Evolutionary conservation across 2,329 filamentous ascomycete genomes (phyloP), one percentile per base, ranked within the genome.

Genomic region (Paraphoma chrysanthemicola): DNA sequence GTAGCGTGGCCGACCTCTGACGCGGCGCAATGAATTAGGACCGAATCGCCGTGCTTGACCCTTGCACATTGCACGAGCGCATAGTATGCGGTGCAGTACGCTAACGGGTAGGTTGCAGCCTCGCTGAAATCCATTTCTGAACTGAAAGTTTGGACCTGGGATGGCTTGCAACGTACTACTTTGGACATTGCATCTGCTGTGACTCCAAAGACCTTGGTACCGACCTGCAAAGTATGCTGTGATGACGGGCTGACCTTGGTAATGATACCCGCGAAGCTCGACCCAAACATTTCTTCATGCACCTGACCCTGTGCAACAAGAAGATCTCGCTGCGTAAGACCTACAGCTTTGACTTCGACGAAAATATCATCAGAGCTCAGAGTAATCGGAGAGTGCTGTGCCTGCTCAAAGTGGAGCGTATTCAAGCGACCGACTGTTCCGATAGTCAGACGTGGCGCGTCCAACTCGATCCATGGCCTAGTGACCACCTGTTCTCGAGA

Each of bases 221-320:
- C 55, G 29, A 55, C 18, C 39, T 30, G 14, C 50, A 63, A 10
- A 36, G 31, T 18, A 12, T 44, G 18, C 11, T 7, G 14, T 17
- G 17, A 10, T 16, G 43, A 44, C 12, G 44, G 42, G 3, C 51
- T 49, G 12, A 33, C 51, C 43, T 41, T 43, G 3, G 47, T n/a
- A n/a, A 68, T 56, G 11, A 63, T 33, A 29, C 66, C 66, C 16
- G 64, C 62, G n/a, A 56, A 63, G 9, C 63, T 58, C 12, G 38
- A 60, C 12, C 59, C 65, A 29, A 63, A 54, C 2, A 38, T 28
- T 16, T 62, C 54, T 6, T 58, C 59, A 23, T 57, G 48, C 4
- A 64, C 42, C 41, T 77, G 73, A 5, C 77, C 77, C 9, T 65
- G 52, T 4, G 63, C 53, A 8, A 63, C 47, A 6, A 62, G 44